These are phyloP conservation scores for Rhizopogon sp. DNA, from an alignment of 768 basidiomycete species.

Conservation along the genomic window DNA sequence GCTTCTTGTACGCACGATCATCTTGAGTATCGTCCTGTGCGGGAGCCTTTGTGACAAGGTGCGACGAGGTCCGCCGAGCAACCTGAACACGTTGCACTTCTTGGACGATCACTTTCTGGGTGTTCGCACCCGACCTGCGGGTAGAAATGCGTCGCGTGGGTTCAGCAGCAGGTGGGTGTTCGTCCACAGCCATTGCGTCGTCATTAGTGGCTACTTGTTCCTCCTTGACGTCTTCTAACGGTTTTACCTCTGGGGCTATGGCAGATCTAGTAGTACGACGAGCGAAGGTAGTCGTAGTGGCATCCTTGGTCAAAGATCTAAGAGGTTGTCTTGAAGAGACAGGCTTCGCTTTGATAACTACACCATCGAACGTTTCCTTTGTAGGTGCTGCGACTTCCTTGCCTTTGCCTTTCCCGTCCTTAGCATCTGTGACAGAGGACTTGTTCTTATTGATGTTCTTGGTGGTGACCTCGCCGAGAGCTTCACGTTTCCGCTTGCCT, in stretches of 20 bases:
- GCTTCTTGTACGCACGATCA: conserved; percentile 64
- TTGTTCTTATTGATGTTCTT: conserved; percentile 44
- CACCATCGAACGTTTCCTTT: conserved; percentile 56
- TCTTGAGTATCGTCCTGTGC: conserved; percentile 50
- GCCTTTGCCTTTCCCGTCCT: conserved; percentile 53
- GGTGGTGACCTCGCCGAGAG: conserved; percentile 64
- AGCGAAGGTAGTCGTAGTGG: conserved; percentile 33
- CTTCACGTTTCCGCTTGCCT: conserved; percentile 73
- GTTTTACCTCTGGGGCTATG: conserved; percentile 20
- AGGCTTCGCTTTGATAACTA: conserved; percentile 51
- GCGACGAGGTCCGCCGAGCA: conserved; percentile 27
- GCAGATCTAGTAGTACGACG: conserved; percentile 33
- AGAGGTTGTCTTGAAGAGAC: conserved; percentile 45
- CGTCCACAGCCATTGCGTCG: conserved; percentile 50
- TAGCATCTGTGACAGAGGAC: conserved; percentile 31
- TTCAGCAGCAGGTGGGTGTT: conserved; percentile 23
- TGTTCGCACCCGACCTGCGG: conserved; percentile 25
- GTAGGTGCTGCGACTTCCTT: conserved; percentile 30
- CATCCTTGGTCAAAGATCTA: conserved; percentile 25
- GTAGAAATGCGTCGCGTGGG: conserved; percentile 6
- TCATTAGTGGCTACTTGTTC: conserved; percentile 33
- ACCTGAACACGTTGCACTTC: conserved; percentile 24
- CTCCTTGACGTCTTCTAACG: conserved; percentile 29
- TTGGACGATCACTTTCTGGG: conserved; percentile 20
- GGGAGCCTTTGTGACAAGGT: conserved; percentile 29